Base-by-base conservation (phyloP, 1,139 yeast species). In the Geotrichum phurueaensis region DNA sequence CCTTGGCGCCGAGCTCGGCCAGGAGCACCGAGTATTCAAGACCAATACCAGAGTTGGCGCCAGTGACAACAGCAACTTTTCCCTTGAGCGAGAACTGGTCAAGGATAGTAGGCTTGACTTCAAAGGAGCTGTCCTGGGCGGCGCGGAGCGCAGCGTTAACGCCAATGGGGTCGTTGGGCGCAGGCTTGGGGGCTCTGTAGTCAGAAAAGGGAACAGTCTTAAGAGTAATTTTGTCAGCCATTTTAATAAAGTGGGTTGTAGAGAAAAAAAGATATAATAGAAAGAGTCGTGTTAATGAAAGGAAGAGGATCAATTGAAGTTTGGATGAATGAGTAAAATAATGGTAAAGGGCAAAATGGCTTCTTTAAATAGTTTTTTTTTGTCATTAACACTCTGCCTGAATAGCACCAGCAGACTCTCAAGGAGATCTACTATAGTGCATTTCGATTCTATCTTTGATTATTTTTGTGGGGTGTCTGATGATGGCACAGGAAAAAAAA, bases 11-110 rank as follows among this genome's bases (percentile, higher is more conserved):
- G 7, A 76, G 75, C 65, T 77, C 78, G 50, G 78, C 78, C 52
- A 71, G 71, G 1, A 73, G 73, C 18, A 74, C 73, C 9, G 75
- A 72, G 60, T 70, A 73, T 60, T 70, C 73, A 23, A 71, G 65
- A 9, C 97, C 96, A 25, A 88, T 80, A 0, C 96, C 96, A 54
- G 86, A 80, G 68, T 86, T 87, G 5, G 91, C 96, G 0, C 96
- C 96, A 0, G 95, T 86, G 43, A 89, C 83, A 6, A 89, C 73
- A 0, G 87, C 91, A 2, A 87, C 85, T 61, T 83, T 77, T 31
- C 87, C 80, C 58, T 67, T 69, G 58, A 77, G 72, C 20, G 75
- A 68, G 64, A 81, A 83, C 63, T 71, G 71, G 23, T 62, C 57
- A 36, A 53, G 57, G 51, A 70, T 62, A n/a, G 68, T 63, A n/a